Conservation (phyloP, 768 basidiomycete species). For the Russula foetens region DNA sequence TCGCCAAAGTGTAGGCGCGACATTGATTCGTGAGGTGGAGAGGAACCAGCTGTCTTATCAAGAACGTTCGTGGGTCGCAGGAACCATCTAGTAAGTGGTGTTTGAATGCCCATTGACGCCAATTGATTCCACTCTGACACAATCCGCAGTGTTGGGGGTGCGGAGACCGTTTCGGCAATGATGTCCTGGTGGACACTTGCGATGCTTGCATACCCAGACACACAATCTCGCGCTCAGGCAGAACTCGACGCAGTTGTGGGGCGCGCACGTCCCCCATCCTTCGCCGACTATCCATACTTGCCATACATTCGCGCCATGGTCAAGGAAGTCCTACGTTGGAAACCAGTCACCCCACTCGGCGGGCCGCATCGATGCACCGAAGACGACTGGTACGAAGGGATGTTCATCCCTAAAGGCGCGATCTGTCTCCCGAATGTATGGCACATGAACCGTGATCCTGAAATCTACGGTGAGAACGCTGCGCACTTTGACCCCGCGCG, state of each 20-base stretch:
- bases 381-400: neutral
- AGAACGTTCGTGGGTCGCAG: too few relatives aligned
- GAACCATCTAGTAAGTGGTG: too few relatives aligned
- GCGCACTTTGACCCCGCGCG: neutral
- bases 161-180: neutral
- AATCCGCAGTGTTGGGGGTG: neutral
- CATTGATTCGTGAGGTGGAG: too few relatives aligned
- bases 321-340: neutral
- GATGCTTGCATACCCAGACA: neutral
- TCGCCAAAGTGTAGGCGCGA: too few relatives aligned
- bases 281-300: neutral
- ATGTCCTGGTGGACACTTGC: neutral
- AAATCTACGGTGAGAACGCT: neutral
- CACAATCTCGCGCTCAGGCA: neutral
- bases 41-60: too few relatives aligned
- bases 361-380: neutral
- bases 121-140: too few relatives aligned
- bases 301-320: neutral
- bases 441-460: neutral
- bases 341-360: neutral
- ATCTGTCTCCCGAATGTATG: neutral
- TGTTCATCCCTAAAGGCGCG: neutral
- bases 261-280: neutral
- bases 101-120: too few relatives aligned
- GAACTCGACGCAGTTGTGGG: neutral